Evolutionary conservation across 2,329 filamentous ascomycete genomes (phyloP).

Genomic region (Pestalotiopsis sp.): DNA sequence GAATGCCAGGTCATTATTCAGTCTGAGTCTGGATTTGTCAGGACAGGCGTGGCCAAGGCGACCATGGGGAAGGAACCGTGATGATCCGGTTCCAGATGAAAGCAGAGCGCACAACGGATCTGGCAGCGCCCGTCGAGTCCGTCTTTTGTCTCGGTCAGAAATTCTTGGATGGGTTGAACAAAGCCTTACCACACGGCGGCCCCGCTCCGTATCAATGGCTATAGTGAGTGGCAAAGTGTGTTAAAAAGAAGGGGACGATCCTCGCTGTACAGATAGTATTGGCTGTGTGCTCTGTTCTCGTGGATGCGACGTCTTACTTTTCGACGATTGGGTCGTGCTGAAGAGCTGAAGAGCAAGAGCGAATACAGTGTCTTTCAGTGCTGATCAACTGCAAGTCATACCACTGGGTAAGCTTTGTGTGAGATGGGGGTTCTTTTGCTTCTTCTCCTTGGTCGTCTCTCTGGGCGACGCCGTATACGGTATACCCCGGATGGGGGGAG

Average conservation of each 20-base stretch:
- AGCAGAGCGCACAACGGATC: constrained; percentile 21
- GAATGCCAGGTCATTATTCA: constrained; percentile 18
- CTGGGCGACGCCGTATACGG: no score
- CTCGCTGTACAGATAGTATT: constrained; percentile 13
- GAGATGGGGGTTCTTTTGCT: constrained; percentile 9
- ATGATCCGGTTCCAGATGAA: constrained; percentile 14
- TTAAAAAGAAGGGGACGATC: constrained; percentile 19
- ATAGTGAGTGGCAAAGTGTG: constrained; percentile 15
- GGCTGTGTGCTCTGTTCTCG: background rate
- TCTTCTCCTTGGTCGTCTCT: constrained; percentile 4
- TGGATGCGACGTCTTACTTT: background rate
- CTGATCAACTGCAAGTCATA: background rate
- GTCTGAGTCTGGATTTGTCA: constrained; percentile 17
- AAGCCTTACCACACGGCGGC: constrained; percentile 16
- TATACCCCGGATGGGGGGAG: background rate
- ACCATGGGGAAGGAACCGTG: constrained; percentile 12
- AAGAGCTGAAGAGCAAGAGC: background rate
- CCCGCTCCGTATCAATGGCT: constrained; percentile 19
- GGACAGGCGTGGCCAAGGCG: constrained; percentile 11
- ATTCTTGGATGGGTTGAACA: constrained; percentile 11
- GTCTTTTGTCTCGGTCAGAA: constrained; percentile 16
- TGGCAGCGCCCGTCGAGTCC: constrained; percentile 14
- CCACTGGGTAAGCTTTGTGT: constrained; percentile 5
- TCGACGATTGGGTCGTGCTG: background rate
- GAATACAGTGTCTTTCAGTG: constrained; percentile 1